phyloP scores from a whole-genome alignment of 768 basidiomycete species.

The Termitomyces bulborhizus region DNA sequence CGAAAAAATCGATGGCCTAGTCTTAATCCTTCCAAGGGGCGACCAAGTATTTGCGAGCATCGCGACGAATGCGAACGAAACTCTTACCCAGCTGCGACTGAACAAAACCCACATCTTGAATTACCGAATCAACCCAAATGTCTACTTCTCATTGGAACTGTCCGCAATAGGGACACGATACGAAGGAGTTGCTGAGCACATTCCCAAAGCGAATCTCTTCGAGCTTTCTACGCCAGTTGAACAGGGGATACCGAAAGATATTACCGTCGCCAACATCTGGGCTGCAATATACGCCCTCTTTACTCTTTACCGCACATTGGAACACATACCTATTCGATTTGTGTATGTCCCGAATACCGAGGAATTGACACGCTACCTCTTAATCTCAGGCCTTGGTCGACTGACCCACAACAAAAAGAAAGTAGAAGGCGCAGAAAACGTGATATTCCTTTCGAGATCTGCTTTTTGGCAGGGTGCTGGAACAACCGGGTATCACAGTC shows the following conservation, averaged over 20 bases:
- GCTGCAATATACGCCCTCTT: constrained; percentile 34
- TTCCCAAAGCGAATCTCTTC: constrained; percentile 22
- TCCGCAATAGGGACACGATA: constrained; percentile 22
- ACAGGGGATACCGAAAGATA: constrained; percentile 10
- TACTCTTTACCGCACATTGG: constrained; percentile 29
- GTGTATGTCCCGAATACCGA: constrained; percentile 22
- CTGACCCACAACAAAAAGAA: constrained; percentile 12
- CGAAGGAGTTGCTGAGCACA: constrained; percentile 21
- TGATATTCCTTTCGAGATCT: constrained; percentile 33
- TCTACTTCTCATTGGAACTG: constrained; percentile 18
- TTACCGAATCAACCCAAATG: constrained; percentile 9
- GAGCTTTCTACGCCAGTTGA: constrained; percentile 17
- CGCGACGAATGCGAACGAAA: constrained; percentile 5
- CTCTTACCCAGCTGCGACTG: constrained; percentile 15
- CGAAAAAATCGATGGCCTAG: constrained; percentile 11
- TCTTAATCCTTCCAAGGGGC: constrained; percentile 24
- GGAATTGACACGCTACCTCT: constrained; percentile 31
- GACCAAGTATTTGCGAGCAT: constrained; percentile 15
- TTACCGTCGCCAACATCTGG: constrained; percentile 31
- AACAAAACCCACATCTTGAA: constrained; percentile 17
- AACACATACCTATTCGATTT: constrained; percentile 33
- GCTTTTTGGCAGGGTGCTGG: constrained; percentile 50
- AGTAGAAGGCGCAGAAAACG: constrained; percentile 11
- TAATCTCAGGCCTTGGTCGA: constrained; percentile 30
- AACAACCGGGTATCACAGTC: constrained; percentile 24